Conservation (phyloP, 495 filamentous ascomycete genomes). For the Aspergillus nanangensis region DNA sequence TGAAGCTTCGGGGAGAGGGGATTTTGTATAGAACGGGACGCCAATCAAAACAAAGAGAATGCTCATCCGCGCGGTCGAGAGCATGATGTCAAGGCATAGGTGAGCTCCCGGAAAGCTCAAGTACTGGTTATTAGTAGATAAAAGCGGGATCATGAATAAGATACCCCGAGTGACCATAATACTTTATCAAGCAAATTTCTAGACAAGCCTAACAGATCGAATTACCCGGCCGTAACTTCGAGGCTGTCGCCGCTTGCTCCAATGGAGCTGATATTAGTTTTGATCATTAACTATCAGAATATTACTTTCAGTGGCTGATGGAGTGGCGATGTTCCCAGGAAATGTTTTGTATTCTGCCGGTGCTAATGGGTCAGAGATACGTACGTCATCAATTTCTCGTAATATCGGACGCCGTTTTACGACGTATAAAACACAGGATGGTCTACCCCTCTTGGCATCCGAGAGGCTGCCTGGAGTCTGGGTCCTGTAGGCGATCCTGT, state of each 20-base stretch:
- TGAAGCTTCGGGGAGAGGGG: background rate
- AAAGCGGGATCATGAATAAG: conserved; percentile 1
- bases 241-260: background rate
- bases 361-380: background rate
- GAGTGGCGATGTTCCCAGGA: background rate
- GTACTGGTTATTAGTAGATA: conserved; percentile 1
- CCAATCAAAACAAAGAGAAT: background rate
- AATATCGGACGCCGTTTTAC: background rate
- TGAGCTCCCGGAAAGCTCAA: background rate
- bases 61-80: conserved; percentile 2
- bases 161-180: background rate
- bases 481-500: no score
- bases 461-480: no score
- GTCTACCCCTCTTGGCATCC: no score
- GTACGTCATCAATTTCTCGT: conserved; percentile 1
- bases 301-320: conserved; percentile 4
- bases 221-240: background rate
- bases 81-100: background rate
- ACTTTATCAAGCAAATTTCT: background rate
- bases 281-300: background rate
- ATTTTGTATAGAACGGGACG: conserved; percentile 1
- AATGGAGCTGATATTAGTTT: background rate
- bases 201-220: background rate
- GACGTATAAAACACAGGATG: no score
- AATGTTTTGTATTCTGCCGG: conserved; percentile 1